Percentiles rank a stretch among this genome's conserved stretches.
Evolutionary conservation across 768 basidiomycete genomes (phyloP).

Genomic region (Pleurotus pulmonarius): DNA sequence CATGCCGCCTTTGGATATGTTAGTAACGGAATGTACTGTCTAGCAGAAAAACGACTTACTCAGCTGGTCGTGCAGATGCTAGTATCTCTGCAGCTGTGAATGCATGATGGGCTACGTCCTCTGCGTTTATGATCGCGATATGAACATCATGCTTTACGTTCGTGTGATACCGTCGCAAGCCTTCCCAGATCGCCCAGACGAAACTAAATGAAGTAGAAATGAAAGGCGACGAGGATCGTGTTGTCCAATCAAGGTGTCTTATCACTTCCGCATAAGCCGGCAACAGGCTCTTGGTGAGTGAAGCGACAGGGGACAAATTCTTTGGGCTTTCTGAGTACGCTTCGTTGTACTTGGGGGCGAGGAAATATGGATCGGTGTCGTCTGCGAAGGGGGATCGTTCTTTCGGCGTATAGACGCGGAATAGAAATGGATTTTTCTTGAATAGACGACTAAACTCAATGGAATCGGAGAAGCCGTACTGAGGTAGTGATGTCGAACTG

Average conservation of each 20-base stretch:
- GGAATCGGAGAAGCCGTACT: conserved; percentile 69
- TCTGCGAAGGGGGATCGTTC: conserved; percentile 50
- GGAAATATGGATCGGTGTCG: conserved; percentile 58
- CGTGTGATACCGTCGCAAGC: conserved; percentile 65
- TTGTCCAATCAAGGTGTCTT: conserved; percentile 76
- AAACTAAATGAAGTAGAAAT: conserved; percentile 80
- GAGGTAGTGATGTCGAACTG: conserved; percentile 44
- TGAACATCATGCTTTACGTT: conserved; percentile 74
- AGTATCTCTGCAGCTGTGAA: conserved; percentile 66
- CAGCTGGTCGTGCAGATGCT: conserved; percentile 42
- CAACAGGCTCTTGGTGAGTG: conserved; percentile 20
- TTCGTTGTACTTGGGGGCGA: conserved; percentile 63
- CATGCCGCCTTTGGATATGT: conserved; percentile 40
- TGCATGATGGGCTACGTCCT: conserved; percentile 50
- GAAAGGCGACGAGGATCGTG: conserved; percentile 63
- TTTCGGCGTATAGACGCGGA: conserved; percentile 78
- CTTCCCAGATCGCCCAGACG: conserved; percentile 82
- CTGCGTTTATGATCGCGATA: conserved; percentile 76
- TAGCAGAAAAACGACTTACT: conserved; percentile 38
- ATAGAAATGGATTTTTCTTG: conserved; percentile 68
- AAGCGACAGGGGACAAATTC: conserved; percentile 22
- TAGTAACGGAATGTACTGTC: background rate
- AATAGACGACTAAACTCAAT: conserved; percentile 59
- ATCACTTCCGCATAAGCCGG: conserved; percentile 59
- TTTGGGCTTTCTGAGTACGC: conserved; percentile 33